Base-by-base conservation (phyloP, 1,284 basidiomycete species). In the Ustilago sp. region DNA sequence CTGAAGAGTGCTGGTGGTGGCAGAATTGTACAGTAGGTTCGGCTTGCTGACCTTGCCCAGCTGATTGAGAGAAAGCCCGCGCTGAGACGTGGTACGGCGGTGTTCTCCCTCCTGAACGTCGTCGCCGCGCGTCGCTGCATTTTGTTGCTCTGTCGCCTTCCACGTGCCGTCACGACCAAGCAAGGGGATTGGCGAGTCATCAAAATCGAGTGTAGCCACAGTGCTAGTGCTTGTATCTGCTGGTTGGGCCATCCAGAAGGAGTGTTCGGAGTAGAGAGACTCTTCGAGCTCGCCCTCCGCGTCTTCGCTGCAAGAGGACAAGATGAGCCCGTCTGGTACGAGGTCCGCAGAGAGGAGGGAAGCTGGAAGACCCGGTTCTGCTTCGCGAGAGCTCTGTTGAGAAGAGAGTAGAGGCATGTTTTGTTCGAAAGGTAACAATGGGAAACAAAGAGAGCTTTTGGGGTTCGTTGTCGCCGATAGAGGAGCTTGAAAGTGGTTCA, bases 251-350 rank as follows among this genome's bases (percentile, higher is more conserved):
- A 38, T 47, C 72, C 72, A 74, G 34, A 70, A 65, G 2, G 71
- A 68, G 32, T 50, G 48, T n/a, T 55, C 51, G 4, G 56, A 63
- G 3, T 48, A 12, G 19, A 51, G 60, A 28, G 59, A 65, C 2
- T 70, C 48, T 51, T 75, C 73, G 1, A 34, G 47, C 57, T 75
- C 73, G 23, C 68, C 73, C 19, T 75, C 67, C 6, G 68, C 73
- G 32, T 67, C 73, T 52, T 70, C 73, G 32, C 66, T 68, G 58
- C 65, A 69, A 0, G 73, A 67, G 23, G 58, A 59, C 4, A 62
- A 57, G 34, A 35, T 28, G 23, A 56, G 11, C n/a, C 36, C 48
- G 13, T 23, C 38, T 8, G 31, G 15, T 3, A 35, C 5, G 23
- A 41, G 11, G 4, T n/a, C 35, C 17, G 9, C 28, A 4, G 48